Evolutionary conservation across 352 stramenopile species (phyloP).

Genomic region (Phytophthora tentaculata): DNA sequence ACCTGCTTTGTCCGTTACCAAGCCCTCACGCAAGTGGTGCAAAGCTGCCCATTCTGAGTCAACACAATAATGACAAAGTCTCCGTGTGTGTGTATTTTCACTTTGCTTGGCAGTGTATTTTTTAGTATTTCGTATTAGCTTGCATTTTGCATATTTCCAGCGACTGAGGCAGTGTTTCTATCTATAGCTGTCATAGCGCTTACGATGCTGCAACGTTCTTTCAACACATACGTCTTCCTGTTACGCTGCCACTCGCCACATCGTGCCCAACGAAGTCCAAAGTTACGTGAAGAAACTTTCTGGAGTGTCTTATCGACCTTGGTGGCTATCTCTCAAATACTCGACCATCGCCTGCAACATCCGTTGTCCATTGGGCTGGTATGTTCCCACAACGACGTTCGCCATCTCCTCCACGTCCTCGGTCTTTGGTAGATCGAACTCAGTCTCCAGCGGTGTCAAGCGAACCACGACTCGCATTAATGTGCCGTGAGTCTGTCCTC

Average conservation of each 20-base stretch:
- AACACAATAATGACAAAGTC: neutral
- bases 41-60: neutral
- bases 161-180: neutral
- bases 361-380: slow-evolving; percentile 15
- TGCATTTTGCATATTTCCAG: too few relatives aligned
- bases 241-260: neutral
- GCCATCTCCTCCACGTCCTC: slow-evolving; percentile 20
- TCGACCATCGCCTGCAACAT: slow-evolving; percentile 3
- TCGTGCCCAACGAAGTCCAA: too few relatives aligned
- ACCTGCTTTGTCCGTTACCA: neutral
- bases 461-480: slow-evolving; percentile 18
- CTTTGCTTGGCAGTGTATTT: neutral
- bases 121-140: too few relatives aligned
- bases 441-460: slow-evolving; percentile 16
- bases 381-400: slow-evolving; percentile 11
- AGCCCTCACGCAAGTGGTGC: neutral
- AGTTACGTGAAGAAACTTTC: too few relatives aligned
- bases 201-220: neutral
- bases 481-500: slow-evolving; percentile 3
- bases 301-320: neutral
- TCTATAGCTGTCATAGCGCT: too few relatives aligned
- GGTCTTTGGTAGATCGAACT: slow-evolving; percentile 1
- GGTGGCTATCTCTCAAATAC: neutral
- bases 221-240: neutral
- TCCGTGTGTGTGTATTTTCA: too few relatives aligned